Percentiles rank a stretch among this genome's conserved stretches.
These are phyloP conservation scores for Microcos paniculata DNA, from an alignment of 345 rosid genomes.

Conservation along the genomic window DNA sequence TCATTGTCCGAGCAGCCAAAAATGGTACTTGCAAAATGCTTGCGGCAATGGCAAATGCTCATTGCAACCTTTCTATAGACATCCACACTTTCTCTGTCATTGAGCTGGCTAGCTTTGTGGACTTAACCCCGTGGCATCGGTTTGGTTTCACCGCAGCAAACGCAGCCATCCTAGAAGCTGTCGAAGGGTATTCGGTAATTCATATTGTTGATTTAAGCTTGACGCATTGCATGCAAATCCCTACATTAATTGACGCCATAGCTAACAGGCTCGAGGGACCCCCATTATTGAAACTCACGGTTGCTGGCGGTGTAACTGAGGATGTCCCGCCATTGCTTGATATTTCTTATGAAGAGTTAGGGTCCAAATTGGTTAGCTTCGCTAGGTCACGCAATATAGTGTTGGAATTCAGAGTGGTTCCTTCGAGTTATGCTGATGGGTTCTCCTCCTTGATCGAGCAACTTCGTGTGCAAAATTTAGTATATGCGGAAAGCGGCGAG, in stretches of 20 bases:
- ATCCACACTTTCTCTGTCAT: slow-evolving; percentile 72
- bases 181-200: slow-evolving; percentile 63
- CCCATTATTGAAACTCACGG: slow-evolving; percentile 72
- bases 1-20: slow-evolving; percentile 68
- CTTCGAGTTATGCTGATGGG: slow-evolving; percentile 63
- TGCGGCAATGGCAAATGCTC: slow-evolving; percentile 46
- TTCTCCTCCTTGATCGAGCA: slow-evolving; percentile 67
- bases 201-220: slow-evolving; percentile 86
- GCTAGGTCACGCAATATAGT: slow-evolving; percentile 68
- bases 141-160: slow-evolving; percentile 93
- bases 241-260: slow-evolving; percentile 77
- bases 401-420: slow-evolving; percentile 58
- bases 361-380: slow-evolving; percentile 62
- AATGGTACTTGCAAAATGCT: slow-evolving; percentile 64
- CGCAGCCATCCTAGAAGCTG: slow-evolving; percentile 70
- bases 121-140: slow-evolving; percentile 94
- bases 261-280: slow-evolving; percentile 54
- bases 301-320: slow-evolving; percentile 39
- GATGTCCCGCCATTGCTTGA: slow-evolving; percentile 55
- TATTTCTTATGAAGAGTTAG: slow-evolving; percentile 65
- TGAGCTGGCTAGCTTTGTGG: slow-evolving; percentile 82
- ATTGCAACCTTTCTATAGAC: slow-evolving; percentile 33
- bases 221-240: slow-evolving; percentile 97
- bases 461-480: slow-evolving; percentile 50
- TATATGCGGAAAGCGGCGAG: slow-evolving; percentile 41